Evolutionary conservation across 2,329 filamentous ascomycete species (phyloP), one percentile per base, ranked within the genome.

Genomic region (Pseudopyrenochaeta lycopersici): DNA sequence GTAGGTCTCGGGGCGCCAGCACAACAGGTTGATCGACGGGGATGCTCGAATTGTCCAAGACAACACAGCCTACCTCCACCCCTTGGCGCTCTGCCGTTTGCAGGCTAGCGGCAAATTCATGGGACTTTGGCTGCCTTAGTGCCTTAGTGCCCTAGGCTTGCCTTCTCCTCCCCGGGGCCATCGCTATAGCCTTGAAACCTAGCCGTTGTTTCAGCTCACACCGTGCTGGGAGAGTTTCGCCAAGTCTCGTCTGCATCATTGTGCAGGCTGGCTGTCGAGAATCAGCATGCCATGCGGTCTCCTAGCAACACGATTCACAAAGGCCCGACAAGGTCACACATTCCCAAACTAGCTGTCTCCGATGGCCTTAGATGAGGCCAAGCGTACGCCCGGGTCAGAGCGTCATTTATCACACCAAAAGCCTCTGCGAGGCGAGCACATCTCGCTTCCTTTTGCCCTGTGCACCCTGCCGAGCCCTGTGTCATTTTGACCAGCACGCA

Each of bases 321-420:
- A 36, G 15, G 17, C 14, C 33, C 33, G n/a, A 17, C 15, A 9
- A 27, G 23, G 23, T 27, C 23, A 27, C 45, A 46, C 53, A 45
- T 18, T 23, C 32, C 55, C 42, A 46, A 57, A 49, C 23, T 44
- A 41, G 39, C 15, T 45, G 41, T 38, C 54, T 51, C 57, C 50
- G 54, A 46, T 47, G 56, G 36, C 51, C 27, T 55, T 52, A 60
- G 51, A 56, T 59, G 56, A 54, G 49, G 53, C 63, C 63, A 64
- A 63, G 63, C 11, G 29, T 29, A 32, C 58, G 47, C 38, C 23
- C 48, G 40, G 48, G 58, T 56, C 62, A 56, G 54, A 54, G 62
- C 62, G 60, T 54, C 54, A 59, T 49, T 52, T 49, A n/a, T 21
- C 48, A 46, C 49, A 36, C 12, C 36, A 11, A 4, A 7, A 14